Evolutionary conservation across 2,329 filamentous ascomycete genomes (phyloP).

Genomic region (Nemania sp.): DNA sequence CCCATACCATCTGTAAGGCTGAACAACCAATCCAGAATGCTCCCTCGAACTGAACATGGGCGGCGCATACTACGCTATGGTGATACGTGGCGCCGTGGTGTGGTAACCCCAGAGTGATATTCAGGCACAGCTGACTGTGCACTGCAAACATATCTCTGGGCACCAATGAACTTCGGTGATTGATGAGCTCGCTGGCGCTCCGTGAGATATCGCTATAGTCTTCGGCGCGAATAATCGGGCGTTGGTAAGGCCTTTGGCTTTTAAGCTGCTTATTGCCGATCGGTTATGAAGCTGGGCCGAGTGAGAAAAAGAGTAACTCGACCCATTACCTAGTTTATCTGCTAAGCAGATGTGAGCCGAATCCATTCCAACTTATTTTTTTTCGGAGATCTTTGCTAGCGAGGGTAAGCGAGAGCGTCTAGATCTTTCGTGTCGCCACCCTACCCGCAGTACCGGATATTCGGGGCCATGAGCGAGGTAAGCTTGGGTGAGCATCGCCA

Average conservation of each 20-base stretch:
- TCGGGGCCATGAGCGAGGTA: conserved; percentile 10
- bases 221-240: conserved; percentile 15
- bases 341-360: conserved; percentile 14
- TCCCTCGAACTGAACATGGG: conserved; percentile 15
- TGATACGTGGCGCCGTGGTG: conserved; percentile 36
- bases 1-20: conserved; percentile 24
- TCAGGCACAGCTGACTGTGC: conserved; percentile 34
- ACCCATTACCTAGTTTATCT: too few relatives aligned
- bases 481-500: conserved; percentile 14
- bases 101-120: conserved; percentile 33
- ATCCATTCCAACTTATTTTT: conserved; percentile 3
- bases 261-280: conserved; percentile 6
- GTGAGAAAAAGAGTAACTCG: conserved; percentile 3
- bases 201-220: conserved; percentile 10
- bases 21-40: conserved; percentile 31
- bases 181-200: conserved; percentile 11
- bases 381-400: neutral
- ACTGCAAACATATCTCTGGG: conserved; percentile 20
- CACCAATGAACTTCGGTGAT: conserved; percentile 21
- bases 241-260: conserved; percentile 6
- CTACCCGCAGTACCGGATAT: conserved; percentile 9
- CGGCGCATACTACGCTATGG: conserved; percentile 34
- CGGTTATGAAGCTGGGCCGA: neutral
- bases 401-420: conserved; percentile 22
- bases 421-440: conserved; percentile 2